Percentiles rank a stretch among this genome's conserved stretches.
phyloP scores from a whole-genome alignment of 192 early-diverging fungal species.

The Backusella morwellensis region DNA sequence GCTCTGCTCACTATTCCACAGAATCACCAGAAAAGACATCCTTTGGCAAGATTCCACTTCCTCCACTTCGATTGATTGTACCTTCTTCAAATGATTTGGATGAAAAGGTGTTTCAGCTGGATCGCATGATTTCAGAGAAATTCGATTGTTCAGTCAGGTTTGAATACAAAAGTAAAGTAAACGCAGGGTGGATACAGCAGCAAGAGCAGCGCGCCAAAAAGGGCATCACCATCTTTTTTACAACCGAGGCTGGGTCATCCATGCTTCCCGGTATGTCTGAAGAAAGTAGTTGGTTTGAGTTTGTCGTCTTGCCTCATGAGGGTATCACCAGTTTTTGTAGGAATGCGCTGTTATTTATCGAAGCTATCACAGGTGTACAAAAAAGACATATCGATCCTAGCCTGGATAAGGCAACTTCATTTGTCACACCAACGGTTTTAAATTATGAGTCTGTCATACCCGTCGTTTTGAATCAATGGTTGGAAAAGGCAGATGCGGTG shows the following conservation, averaged over 20 bases:
- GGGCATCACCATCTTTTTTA: neutral
- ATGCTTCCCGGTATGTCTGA: neutral
- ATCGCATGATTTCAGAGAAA: neutral
- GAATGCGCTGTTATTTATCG: neutral
- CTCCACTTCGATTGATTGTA: neutral
- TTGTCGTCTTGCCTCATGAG: neutral
- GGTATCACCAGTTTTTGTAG: neutral
- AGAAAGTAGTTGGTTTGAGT: conserved; percentile 1
- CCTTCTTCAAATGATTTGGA: neutral
- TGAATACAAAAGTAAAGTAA: neutral
- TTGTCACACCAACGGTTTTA: conserved; percentile 13
- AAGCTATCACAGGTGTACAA: neutral
- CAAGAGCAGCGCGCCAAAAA: neutral
- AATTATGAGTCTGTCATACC: conserved; percentile 7
- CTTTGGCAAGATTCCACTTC: neutral
- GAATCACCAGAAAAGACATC: neutral
- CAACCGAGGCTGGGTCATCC: neutral
- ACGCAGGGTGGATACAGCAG: neutral
- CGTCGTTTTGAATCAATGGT: conserved; percentile 8
- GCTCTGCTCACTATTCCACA: neutral
- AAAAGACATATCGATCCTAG: neutral
- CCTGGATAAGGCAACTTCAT: neutral
- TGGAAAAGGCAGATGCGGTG: conserved; percentile 17
- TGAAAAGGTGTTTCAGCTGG: neutral
- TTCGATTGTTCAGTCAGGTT: neutral